Conservation (phyloP, 176 grass and related monocot genomes). For the Rhipidocladum racemiflorum region DNA sequence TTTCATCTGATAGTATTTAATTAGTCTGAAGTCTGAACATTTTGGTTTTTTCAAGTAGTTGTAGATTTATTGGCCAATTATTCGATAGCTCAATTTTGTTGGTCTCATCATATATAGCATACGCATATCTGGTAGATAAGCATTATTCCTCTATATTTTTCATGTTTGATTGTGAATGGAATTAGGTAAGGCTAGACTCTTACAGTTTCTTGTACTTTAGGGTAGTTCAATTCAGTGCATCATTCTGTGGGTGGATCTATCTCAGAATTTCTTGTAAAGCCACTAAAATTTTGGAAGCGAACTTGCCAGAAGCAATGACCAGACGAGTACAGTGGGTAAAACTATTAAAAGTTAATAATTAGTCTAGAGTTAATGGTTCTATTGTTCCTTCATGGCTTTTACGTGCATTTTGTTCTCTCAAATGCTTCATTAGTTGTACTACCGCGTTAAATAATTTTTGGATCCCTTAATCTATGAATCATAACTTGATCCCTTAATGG, state of each 20-base stretch:
- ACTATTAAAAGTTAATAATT: neutral
- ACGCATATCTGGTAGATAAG: neutral
- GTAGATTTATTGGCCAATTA: neutral
- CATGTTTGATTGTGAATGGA: neutral
- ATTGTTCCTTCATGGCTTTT: neutral
- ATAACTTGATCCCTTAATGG: neutral
- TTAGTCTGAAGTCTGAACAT: neutral
- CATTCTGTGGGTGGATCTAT: neutral
- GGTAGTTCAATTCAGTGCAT: neutral
- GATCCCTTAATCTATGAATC: neutral
- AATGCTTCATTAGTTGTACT: neutral
- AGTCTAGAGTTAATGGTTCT: neutral
- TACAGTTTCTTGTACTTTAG: neutral
- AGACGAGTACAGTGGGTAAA: neutral
- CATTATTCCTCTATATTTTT: neutral
- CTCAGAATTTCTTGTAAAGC: neutral
- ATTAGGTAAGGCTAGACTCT: neutral
- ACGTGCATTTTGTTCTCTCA: neutral
- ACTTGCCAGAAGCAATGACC: neutral
- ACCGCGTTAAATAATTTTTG: neutral
- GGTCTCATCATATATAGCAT: neutral
- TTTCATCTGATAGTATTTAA: neutral
- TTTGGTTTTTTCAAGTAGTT: neutral
- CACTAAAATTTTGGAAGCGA: neutral
- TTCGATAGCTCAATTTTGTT: neutral